Evolutionary conservation across 2,329 filamentous ascomycete species (phyloP).

Genomic region (Emmonsiellopsis sp.): DNA sequence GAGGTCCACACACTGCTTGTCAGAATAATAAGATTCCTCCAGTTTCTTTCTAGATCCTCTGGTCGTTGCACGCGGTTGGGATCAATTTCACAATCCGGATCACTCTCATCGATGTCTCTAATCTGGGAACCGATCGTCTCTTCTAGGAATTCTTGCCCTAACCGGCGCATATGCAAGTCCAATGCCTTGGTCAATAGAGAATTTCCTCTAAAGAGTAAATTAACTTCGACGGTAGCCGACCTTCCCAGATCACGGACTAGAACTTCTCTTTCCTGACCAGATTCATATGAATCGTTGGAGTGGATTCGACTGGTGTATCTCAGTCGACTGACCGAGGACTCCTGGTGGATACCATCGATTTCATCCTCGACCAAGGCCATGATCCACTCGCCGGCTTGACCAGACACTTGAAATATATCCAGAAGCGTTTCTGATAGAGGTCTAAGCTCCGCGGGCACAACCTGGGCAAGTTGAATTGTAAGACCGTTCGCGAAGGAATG

Average conservation of each 20-base stretch:
- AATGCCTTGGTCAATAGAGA: conserved; percentile 86
- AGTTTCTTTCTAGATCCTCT: conserved; percentile 74
- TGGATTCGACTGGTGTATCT: conserved; percentile 55
- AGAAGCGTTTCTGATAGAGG: conserved; percentile 76
- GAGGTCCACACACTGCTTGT: conserved; percentile 80
- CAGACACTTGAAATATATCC: conserved; percentile 92
- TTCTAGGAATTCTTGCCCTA: conserved; percentile 87
- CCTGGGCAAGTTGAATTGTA: conserved; percentile 72
- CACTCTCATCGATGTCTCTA: conserved; percentile 77
- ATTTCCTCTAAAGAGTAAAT: conserved; percentile 89
- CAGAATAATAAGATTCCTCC: conserved; percentile 63
- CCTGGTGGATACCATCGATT: conserved; percentile 84
- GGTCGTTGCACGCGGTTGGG: conserved; percentile 60
- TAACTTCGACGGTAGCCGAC: conserved; percentile 67
- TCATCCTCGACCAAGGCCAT: conserved; percentile 92
- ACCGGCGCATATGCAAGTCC: conserved; percentile 88
- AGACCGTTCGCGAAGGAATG: conserved; percentile 77
- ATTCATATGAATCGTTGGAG: conserved; percentile 50
- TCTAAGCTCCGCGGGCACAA: conserved; percentile 67
- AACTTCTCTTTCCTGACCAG: conserved; percentile 47
- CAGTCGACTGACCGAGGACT: conserved; percentile 57
- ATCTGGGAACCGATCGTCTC: conserved; percentile 80
- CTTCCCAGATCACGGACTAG: conserved; percentile 55
- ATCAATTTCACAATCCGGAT: conserved; percentile 91
- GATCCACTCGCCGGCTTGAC: conserved; percentile 76